Evolutionary conservation across 129 eudicot genomes (phyloP).

Genomic region (Flaveria ramosissima): DNA sequence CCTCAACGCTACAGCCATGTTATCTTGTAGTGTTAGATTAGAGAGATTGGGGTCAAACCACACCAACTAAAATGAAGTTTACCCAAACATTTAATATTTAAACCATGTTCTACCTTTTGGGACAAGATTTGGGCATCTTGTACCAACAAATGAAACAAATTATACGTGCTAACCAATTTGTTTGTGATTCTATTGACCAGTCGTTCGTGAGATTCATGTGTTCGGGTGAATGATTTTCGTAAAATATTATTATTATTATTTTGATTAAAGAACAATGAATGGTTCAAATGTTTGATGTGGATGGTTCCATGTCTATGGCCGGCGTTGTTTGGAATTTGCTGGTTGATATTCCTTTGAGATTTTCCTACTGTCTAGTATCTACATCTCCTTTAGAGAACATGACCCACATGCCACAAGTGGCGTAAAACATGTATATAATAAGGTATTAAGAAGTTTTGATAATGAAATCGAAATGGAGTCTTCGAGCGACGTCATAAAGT

Average conservation of each 20-base stretch:
- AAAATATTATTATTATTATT: neutral
- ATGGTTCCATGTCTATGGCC: slow-evolving; percentile 18
- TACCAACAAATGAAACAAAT: too few species aligned
- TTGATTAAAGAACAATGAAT: slow-evolving; percentile 13
- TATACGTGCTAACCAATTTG: too few species aligned
- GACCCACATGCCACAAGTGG: neutral
- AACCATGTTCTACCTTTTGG: too few species aligned
- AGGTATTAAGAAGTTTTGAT: neutral
- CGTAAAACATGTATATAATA: neutral
- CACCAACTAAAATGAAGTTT: too few species aligned
- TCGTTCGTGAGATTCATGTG: neutral
- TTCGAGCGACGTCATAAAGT: too few species aligned
- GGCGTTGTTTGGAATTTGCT: neutral
- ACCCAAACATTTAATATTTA: too few species aligned
- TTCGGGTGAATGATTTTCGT: slow-evolving; percentile 1
- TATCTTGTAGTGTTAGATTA: too few species aligned
- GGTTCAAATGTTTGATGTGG: slow-evolving; percentile 18
- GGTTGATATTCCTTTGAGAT: neutral
- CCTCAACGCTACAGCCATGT: too few species aligned
- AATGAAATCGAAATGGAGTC: too few species aligned
- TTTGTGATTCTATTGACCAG: too few species aligned
- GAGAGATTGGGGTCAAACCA: too few species aligned
- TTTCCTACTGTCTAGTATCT: neutral
- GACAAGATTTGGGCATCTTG: too few species aligned
- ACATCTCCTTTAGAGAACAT: neutral